Base-by-base conservation (phyloP, 495 filamentous ascomycete species). In the Clavariopsis aquatica region DNA sequence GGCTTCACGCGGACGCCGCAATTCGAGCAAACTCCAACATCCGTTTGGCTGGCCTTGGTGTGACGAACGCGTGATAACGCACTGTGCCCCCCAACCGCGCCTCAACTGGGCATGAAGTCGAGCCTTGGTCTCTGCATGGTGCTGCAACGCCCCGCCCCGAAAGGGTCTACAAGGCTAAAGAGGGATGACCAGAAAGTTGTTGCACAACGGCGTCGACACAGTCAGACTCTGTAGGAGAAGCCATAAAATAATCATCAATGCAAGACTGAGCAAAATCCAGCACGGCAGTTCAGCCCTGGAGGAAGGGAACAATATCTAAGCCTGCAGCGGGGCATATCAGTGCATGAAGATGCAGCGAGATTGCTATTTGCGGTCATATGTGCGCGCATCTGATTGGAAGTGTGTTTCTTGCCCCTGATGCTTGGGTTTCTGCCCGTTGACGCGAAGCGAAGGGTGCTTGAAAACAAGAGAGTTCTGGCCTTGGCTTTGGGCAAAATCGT, bases 221-320 rank as follows among this genome's bases (percentile, higher is more conserved):
- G 58, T 62, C 58, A 62, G 58, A 36, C 57, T 3, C n/a, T n/a
- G n/a, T n/a, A n/a, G n/a, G n/a, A n/a, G n/a, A n/a, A 28, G n/a
- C 47, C 9, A 13, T 34, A 34, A 60, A 60, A 60, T 60, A 60
- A 41, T 26, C 59, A 31, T 43, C 47, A 3, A 60, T 28, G 26
- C 45, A 49, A 49, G 7, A n/a, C 15, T 51, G 20, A 9, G 26
- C 7, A 2, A 19, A n/a, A n/a, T n/a, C 5, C 22, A 23, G 45
- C 6, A 23, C 26, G 12, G 57, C 60, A 56, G 45, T 63, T 56
- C 60, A 63, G 60, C 60, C 60, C 51, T 63, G 60, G 60, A 17
- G 59, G 57, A 49, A 31, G 51, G 60, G 60, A 56, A 47, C 60
- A 63, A 63, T 56, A 46, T 56, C 55, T 52, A 19, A 10, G 49